Evolutionary conservation across 23 red algal genomes (phyloP), one percentile per base, ranked within the genome.

Genomic region (Gracilariopsis chorda): DNA sequence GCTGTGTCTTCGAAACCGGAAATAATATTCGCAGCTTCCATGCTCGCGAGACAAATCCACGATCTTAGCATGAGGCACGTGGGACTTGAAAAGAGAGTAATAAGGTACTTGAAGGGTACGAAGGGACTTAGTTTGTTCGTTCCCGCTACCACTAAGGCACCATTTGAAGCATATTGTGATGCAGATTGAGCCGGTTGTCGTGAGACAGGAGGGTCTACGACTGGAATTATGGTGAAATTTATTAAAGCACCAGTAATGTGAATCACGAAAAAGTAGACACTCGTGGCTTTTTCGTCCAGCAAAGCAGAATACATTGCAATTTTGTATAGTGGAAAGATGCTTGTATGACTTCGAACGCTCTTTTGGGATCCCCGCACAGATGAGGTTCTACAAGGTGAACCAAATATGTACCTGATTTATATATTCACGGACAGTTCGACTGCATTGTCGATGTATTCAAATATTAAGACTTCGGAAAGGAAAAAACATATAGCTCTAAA

Each of bases 251-350:
- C 67, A 9, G 36, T 73, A 4, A 21, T 35, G n/a, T 73, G 67
- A 40, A 73, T 20, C 23, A 73, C 4, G 34, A 33, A 73, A 36
- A 73, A 73, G 20, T 40, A 73, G 36, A 73, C 67, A 33, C 21
- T 73, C 6, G 36, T 73, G 37, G 9, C 67, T 40, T 42, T 73
- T 35, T 42, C 67, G 9, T 73, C 67, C 27, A 40, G 29, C 45
- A 11, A 73, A 42, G 67, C 67, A 42, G 67, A 73, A 36, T 73
- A 73, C 36, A 73, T 73, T 35, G 27, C 67, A 35, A 24, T 73
- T 24, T 73, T 40, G 25, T 73, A 73, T 33, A 42, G 67, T 42
- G 36, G 67, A 73, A 73, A 9, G 7, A 42, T 20, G 23, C 21
- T 73, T 24, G 45, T 40, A 6, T 73, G 36, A 40, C 25, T 42